These are phyloP conservation scores for Mycosphaerella sp. DNA, from an alignment of 2,329 filamentous ascomycete species.

Conservation along the genomic window DNA sequence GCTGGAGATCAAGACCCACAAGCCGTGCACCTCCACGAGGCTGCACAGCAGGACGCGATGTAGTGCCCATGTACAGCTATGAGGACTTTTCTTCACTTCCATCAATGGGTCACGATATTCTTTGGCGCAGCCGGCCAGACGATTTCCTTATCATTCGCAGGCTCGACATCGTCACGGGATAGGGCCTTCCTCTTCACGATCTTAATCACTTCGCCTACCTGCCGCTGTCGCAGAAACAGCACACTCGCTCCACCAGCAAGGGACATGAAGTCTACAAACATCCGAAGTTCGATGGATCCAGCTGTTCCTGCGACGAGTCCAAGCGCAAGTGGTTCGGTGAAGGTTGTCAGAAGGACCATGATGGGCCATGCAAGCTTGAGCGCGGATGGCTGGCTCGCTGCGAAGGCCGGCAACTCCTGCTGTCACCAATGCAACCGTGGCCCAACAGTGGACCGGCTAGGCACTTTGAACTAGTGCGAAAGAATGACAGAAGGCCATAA, in stretches of 20 bases:
- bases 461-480: constrained; percentile 61
- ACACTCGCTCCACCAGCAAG: constrained; percentile 50
- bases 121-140: constrained; percentile 26
- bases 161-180: constrained; percentile 23
- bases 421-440: constrained; percentile 60
- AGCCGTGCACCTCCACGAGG: too few relatives aligned
- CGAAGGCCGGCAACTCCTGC: constrained; percentile 68
- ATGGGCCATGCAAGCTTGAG: constrained; percentile 67
- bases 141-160: constrained; percentile 21
- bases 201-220: constrained; percentile 50
- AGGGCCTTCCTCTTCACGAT: constrained; percentile 32
- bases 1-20: not conserved
- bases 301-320: constrained; percentile 47
- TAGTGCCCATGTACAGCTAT: not conserved
- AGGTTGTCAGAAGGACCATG: constrained; percentile 64
- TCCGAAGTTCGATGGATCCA: constrained; percentile 52
- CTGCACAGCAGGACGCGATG: not conserved
- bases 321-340: constrained; percentile 52
- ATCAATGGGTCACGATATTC: constrained; percentile 26
- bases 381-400: constrained; percentile 62
- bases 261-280: constrained; percentile 59
- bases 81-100: constrained; percentile 31
- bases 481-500: constrained; percentile 65
- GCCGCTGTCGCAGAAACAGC: constrained; percentile 55
- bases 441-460: constrained; percentile 61